Evolutionary conservation across 441 rosid genomes (phyloP), one percentile per base, ranked within the genome.

Genomic region (Eugenia klotzschiana): DNA sequence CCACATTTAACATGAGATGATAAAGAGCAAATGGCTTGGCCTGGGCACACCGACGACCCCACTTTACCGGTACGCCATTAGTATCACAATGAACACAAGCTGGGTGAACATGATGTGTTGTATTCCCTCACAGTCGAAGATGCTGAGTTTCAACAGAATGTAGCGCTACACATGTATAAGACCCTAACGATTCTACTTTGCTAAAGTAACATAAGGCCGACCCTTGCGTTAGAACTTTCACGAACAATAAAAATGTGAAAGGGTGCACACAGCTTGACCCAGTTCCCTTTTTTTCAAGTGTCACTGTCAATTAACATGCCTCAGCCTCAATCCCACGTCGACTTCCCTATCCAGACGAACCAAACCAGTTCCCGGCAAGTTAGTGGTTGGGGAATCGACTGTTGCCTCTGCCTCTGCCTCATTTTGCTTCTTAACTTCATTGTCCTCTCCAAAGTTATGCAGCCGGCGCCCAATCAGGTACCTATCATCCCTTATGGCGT

Each of bases 401-500:
- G 86, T 81, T 58, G 60, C 27, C 54, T 77, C 91, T 8, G 83
- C 77, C 82, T 86, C 91, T 7, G 83, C 77, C 82, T 86, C 91
- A 7, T 60, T 85, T 80, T 52, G 89, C 84, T 58, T 86, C 79
- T 88, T 79, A 51, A n/a, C 83, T 23, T 74, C 86, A 1, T 14
- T 37, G 84, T 89, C 91, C 87, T 97, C 98, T 18, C 94, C 91
- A 16, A 56, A 97, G 91, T 97, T 94, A 57, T 92, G 98, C 23
- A 97, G 98, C 82, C 97, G 91, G 46, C 98, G 95, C 58, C 99
- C 99, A 2, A 97, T 83, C 73, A 97, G 96, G 87, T 96, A 96
- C 41, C 95, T 94, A 84, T 96, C 99, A 80, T 96, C 98, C 8
- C 98, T 93, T 60, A 97, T 97, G 33, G 98, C 93, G 90, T 97